Evolutionary conservation across 805 yeast species (phyloP).

Genomic region (Pichia nanzhaoensis): DNA sequence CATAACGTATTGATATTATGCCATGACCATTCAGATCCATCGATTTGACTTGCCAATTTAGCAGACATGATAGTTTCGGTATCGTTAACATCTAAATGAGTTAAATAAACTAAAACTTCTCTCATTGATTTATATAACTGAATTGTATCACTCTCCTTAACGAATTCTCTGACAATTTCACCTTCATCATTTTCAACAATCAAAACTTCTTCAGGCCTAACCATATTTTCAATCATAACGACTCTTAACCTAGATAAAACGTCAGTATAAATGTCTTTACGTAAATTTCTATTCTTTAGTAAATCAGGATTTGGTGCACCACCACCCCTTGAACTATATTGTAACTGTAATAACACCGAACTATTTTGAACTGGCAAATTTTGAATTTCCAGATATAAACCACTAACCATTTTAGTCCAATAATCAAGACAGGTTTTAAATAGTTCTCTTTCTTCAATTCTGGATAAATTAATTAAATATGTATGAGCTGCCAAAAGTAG

Average conservation of each 20-base stretch:
- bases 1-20: conserved; percentile 93
- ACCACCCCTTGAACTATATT: conserved; percentile 55
- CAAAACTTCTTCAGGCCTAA: conserved; percentile 95
- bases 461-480: conserved; percentile 77
- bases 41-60: conserved; percentile 86
- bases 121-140: conserved; percentile 93
- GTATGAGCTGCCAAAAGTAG: conserved; percentile 66
- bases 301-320: conserved; percentile 85
- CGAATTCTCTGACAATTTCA: conserved; percentile 95
- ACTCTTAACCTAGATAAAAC: conserved; percentile 77
- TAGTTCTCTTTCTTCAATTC: conserved; percentile 90
- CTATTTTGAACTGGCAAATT: conserved; percentile 64
- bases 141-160: conserved; percentile 94
- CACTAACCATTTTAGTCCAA: conserved; percentile 83
- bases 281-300: conserved; percentile 70
- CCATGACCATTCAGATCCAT: conserved; percentile 99
- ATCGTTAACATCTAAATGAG: conserved; percentile 91
- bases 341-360: conserved; percentile 70
- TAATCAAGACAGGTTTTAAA: conserved; percentile 94
- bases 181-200: conserved; percentile 98
- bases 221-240: conserved; percentile 97
- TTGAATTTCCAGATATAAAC: conserved; percentile 80
- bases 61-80: conserved; percentile 92
- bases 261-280: conserved; percentile 77
- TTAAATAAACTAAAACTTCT: conserved; percentile 88